Evolutionary conservation across 2,329 filamentous ascomycete genomes (phyloP), one percentile per base, ranked within the genome.

Genomic region (Calonectria leucothoes): DNA sequence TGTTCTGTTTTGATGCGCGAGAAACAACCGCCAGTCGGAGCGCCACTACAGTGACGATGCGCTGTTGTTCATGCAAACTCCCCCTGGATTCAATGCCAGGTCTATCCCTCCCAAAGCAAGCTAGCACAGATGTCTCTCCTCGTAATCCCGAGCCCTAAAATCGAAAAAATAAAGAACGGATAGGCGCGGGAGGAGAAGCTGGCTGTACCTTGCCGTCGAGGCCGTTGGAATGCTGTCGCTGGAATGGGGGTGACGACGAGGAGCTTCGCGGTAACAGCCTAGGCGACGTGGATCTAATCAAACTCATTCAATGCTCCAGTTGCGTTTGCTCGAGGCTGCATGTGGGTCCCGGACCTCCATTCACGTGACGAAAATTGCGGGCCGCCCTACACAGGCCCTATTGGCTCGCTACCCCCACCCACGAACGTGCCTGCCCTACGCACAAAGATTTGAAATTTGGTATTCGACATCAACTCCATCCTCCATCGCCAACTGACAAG

Each of bases 391-490:
- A 69, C n/a, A 66, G 37, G 55, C 66, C 66, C 82, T 74, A 85
- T 85, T 85, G 84, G 84, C 70, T 85, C 82, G 83, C 82, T 82
- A 76, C 77, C 76, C 76, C 81, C 80, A 79, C 77, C 78, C 78
- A 75, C 74, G 78, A 81, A 81, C 79, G 80, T 82, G 82, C 82
- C 82, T 84, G 83, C 83, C 82, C 83, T 85, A 84, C 84, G 83
- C 84, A 85, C 84, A 85, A 83, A 84, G 82, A 84, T 80, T 85
- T 85, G 82, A 83, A 83, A 83, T 84, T 80, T 81, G 69, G 77
- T 78, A 81, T 79, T 80, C 77, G 81, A 82, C 82, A 81, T 81
- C 81, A 84, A 81, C 82, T n/a, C 83, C 80, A 80, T 82, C 80
- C 78, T 82, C 82, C 82, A 83, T 82, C 82, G 83, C 81, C 83